These are phyloP conservation scores for Chrysanthemum makinoi DNA, from an alignment of 129 eudicot genomes.

Conservation along the genomic window DNA sequence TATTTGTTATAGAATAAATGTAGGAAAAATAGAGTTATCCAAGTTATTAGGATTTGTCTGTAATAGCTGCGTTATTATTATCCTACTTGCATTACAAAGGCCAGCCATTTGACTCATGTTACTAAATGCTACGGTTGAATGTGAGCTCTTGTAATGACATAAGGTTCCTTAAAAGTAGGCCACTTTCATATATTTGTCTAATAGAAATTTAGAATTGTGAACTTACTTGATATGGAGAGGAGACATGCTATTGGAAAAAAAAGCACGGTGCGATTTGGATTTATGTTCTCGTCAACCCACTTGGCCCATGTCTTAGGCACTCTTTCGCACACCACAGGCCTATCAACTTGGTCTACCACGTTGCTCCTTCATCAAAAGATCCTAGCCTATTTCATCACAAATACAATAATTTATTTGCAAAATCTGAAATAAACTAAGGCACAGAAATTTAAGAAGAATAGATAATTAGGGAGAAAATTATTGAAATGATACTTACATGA, in stretches of 20 bases:
- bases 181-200: no score
- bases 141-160: no score
- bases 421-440: neutral
- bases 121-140: no score
- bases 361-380: conserved; percentile 78
- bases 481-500: conserved; percentile 51
- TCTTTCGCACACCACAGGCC: conserved; percentile 57
- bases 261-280: conserved; percentile 64
- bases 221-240: conserved; percentile 92
- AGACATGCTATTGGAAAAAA: conserved; percentile 93
- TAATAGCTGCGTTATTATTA: no score
- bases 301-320: conserved; percentile 74
- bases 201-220: neutral
- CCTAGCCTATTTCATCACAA: conserved; percentile 59
- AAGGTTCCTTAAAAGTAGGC: no score
- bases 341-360: conserved; percentile 79
- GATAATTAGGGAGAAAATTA: neutral
- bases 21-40: no score
- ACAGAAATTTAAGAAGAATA: neutral
- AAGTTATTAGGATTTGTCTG: no score
- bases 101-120: no score
- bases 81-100: no score
- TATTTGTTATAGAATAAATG: no score
- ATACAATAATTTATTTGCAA: neutral
- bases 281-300: conserved; percentile 65